Base-by-base conservation (phyloP, 2,329 filamentous ascomycete species). In the Cladobotryum protrusum region DNA sequence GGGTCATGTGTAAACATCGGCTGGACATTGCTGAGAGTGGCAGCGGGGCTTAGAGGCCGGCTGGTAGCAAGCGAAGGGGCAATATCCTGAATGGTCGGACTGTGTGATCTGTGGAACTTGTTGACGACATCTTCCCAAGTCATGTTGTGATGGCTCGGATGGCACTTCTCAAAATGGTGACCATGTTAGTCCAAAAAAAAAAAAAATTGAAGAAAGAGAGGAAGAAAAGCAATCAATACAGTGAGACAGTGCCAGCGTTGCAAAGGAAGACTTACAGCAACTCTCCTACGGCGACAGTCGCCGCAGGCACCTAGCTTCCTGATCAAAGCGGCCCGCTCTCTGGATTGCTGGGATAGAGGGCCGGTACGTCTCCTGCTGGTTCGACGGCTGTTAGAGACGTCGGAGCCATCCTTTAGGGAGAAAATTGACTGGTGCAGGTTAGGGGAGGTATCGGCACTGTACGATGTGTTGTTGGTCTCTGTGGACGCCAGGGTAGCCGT, bases 61-160 rank as follows among this genome's bases (percentile, higher is more conserved):
- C 67, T 73, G 45, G 66, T 63, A 33, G 70, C 61, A 15, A 68
- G 54, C 17, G 67, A 66, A 32, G 73, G 70, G 29, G 72, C 69
- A 41, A 78, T 72, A 19, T 79, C 76, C 52, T 74, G 75, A 43
- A 77, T 67, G 24, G 63, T 66, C 32, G 77, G 76, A 56, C 77
- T 80, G 49, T 75, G 71, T 37, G 75, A 73, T 50, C 73, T 71
- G 63, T 71, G 67, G 49, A 78, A 81, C 57, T 79, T 81, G 58
- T 67, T 69, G 43, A 76, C 69, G 14, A 78, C 75, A 54, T 81
- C 77, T 60, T 81, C 77, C 78, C 78, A 82, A 11, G 75, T 79
- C 76, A 81, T 77, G 56, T 76, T 76, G 56, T 81, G 78, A 60
- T 82, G 79, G 56, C 72, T 77, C 13, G 79, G 78, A 57, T 81